Evolutionary conservation across 305 asterid genomes (phyloP), one percentile per base, ranked within the genome.

Genomic region (Ajuga reptans): DNA sequence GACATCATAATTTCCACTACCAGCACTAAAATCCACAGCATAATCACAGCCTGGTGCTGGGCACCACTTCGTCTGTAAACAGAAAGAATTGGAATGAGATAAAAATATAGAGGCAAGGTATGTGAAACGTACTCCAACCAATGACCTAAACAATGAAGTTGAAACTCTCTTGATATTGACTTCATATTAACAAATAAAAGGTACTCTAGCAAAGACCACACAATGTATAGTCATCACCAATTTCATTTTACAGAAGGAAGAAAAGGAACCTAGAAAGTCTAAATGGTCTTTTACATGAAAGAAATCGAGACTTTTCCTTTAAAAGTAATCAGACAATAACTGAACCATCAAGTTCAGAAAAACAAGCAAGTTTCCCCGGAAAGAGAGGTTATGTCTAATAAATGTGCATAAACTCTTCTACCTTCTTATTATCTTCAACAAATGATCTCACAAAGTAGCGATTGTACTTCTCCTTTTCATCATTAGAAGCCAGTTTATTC

Each of bases 41-140:
- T 75, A 87, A 71, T 89, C 97, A 79, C 97, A 91, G 39, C 97
- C 97, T 64, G 95, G 98, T 77, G 95, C 95, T 1, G 98, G 96
- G 77, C 98, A 91, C 98, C 96, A 89, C 73, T 91, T 91, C 14
- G 95, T 89, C 98, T 91, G 83, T 58, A 63, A 72, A 64, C 29
- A 46, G 59, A 63, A 49, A 10, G 21, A 18, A 65, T 50, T 66
- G 58, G 72, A 75, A 42, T 41, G 69, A 63, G 55, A 49, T 65
- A 56, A 72, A 45, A 69, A 64, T 45, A 70, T 49, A 15, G 60
- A 43, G 56, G 59, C 57, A 64, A 53, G 34, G 67, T 17, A 14
- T 29, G 63, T 16, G 18, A 16, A 64, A 56, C 49, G 45, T 63
- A 68, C 69, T 72, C 68, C 52, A 62, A 49, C 53, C 49, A 11